Base-by-base conservation (phyloP, 2,329 filamentous ascomycete species). In the Ceratocystis alfenasii region DNA sequence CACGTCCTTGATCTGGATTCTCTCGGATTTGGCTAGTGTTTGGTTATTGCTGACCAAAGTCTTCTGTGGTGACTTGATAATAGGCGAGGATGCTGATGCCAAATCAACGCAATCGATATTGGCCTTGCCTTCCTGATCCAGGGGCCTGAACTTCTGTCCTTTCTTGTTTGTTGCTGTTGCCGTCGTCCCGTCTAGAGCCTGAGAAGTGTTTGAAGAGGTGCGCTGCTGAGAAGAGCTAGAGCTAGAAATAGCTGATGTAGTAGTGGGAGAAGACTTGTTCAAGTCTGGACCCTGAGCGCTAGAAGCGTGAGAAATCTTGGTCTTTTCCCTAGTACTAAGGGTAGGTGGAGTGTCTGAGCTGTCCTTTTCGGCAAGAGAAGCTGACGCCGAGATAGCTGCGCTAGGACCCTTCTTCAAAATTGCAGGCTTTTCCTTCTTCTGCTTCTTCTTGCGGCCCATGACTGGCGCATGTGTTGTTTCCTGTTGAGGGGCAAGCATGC, bases 401-500 rank as follows among this genome's bases (percentile, higher is more conserved):
- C 59, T 12, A 41, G 62, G 46, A 20, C 66, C 55, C 62, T 68
- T 65, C 59, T 69, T 67, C 0, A 70, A 64, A 55, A 74, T 74
- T 6, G 65, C 44, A 15, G 74, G 74, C 71, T 83, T 86, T 70
- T 87, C 85, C 75, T 90, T 93, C 79, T 89, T 91, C 73, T 89
- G 84, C 76, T 93, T 94, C 79, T 90, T 93, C 79, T 91, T 91
- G 64, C 89, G 83, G 44, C 88, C 88, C 62, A 90, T 74, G 50
- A 95, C 87, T 0, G 90, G 89, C 6, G 85, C 89, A 69, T 83
- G 81, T 12, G 57, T 62, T 17, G n/a, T 62, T 69, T 84, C 81
- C 63, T 83, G 78, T 12, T 79, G 74, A 67, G 86, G 85, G 15
- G 76, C 71, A 62, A 79, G 78, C 69, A 81, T 71, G 0, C 76